Conservation (phyloP, 345 rosid genomes). For the Brassica nigra region DNA sequence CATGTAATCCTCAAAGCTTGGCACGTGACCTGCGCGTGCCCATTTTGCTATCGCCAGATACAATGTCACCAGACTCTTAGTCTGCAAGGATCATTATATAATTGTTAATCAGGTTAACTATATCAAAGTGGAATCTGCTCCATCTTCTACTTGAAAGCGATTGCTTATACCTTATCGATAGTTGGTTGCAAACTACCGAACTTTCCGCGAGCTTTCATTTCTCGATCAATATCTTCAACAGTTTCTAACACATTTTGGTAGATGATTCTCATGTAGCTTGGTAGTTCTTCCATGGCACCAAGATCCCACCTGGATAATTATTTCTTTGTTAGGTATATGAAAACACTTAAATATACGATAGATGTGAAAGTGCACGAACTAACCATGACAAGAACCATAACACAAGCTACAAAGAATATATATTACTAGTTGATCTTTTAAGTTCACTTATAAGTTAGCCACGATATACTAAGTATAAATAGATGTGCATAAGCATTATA, state of each 20-base stretch:
- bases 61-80: neutral
- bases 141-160: neutral
- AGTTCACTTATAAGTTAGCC: no score
- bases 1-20: constrained; percentile 24
- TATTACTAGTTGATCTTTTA: no score
- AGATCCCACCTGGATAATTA: neutral
- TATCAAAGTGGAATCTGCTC: neutral
- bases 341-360: no score
- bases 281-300: neutral
- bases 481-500: no score
- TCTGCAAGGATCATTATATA: neutral
- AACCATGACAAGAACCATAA: no score
- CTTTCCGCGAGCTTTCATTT: constrained; percentile 2
- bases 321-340: neutral
- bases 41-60: constrained; percentile 1
- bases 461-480: no score
- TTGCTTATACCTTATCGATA: neutral
- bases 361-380: no score
- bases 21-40: constrained; percentile 20
- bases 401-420: no score
- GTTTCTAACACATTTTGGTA: neutral
- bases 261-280: constrained; percentile 12
- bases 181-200: neutral
- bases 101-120: neutral
- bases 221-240: constrained; percentile 1